Base-by-base conservation (phyloP, 2,329 filamentous ascomycete species). In the Coniochaeta pulveracea region DNA sequence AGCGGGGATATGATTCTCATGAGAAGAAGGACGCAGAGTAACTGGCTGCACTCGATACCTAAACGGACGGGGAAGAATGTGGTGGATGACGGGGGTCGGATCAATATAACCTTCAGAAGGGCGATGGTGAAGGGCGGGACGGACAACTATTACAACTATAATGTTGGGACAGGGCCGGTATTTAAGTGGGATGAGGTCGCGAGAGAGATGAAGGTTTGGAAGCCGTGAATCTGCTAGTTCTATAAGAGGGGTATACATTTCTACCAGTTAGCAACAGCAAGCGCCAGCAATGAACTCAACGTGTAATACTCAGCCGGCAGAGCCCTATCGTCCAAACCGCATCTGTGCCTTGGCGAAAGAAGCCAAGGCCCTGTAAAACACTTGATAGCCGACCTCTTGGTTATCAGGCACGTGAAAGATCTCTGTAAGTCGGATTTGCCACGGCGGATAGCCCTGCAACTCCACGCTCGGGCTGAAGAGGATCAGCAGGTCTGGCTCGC, bases 381-480 rank as follows among this genome's bases (percentile, higher is more conserved):
- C 81, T 51, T 95, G 88, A 56, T 98, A 98, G 27, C 86, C 86
- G 12, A 98, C 88, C 2, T 77, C 77, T 41, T 81, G 72, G 54
- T 85, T 85, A 50, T 88, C 82, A 36, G 71, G 69, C 10, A 83
- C 63, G 47, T 77, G 74, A 54, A 88, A 95, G 37, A 98, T 95
- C 64, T 98, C 91, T 0, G 88, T 95, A 50, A 98, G 62, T 26
- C 91, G 74, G 40, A 96, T 72, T 58, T 95, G 91, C 91, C 91
- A 98, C 1, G 91, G 91, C 8, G 91, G 91, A 53, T 96, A 98
- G 8, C 91, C 86, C 34, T 85, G 79, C 27, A 98, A 60, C 52
- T 86, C 79, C 34, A 96, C 76, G 32, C 77, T 75, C 4, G 88
- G 84, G 1, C 81, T 77, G 54, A 98, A 98, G 7, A 94, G 62